Base-by-base conservation (phyloP, 176 grass and related monocot species). In the Tillandsia fasciculata region DNA sequence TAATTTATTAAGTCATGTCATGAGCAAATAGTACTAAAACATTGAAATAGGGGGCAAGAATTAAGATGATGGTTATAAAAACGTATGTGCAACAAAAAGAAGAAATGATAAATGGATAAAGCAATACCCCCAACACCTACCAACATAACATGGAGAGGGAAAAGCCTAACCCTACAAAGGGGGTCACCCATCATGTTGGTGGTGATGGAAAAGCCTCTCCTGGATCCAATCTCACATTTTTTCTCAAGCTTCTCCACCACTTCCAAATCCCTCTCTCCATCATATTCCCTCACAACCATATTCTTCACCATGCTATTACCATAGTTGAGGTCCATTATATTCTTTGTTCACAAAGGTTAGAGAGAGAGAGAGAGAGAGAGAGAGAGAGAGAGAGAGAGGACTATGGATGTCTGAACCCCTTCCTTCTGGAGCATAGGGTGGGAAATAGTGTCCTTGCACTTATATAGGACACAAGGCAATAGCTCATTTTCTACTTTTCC, bases 131-230 rank as follows among this genome's bases (percentile, higher is more conserved):
- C 42, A 17, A 11, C 33, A 59, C 52, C 11, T 76, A 76, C 74
- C 74, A 76, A 14, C 64, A 76, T 76, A 42, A 76, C 27, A 76
- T 76, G 74, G 64, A 76, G 74, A 27, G 29, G 74, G 53, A 56
- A 68, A 53, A 76, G 74, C 64, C 29, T 76, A 47, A 76, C 58
- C 52, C 74, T 68, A 54, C 74, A 76, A 18, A 76, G n/a, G 28
- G 74, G 74, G 11, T 76, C 74, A 68, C 74, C 74, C 65, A 76
- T 49, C 74, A 58, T 68, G 65, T 76, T 76, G 50, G 65, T 76
- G 17, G 68, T 27, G 47, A 76, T 68, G 51, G 74, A 57, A 57
- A 68, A 68, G 2, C 65, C 74, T 54, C 29, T 8, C 22, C 52
- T 66, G 0, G 74, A 23, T 28, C 74, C 52, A 54, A 59, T 68